phyloP scores from a whole-genome alignment of 1,284 basidiomycete genomes.

The Leccinum huronense region DNA sequence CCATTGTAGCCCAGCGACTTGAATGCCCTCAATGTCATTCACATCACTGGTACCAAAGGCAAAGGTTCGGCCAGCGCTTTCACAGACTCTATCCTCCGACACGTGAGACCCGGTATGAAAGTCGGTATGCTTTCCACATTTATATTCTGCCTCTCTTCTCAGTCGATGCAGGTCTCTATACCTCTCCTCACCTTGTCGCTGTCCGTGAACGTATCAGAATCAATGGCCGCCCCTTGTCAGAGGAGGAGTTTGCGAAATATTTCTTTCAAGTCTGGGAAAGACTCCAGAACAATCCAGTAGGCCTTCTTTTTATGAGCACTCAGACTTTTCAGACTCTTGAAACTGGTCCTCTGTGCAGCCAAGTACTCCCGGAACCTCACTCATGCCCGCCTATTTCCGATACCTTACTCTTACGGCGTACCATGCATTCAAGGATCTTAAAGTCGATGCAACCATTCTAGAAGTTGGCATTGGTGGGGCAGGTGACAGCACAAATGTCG shows the following conservation, averaged over 20 bases:
- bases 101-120: slow-evolving; percentile 65
- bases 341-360: slow-evolving; percentile 35
- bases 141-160: slow-evolving; percentile 5
- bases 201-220: slow-evolving; percentile 96
- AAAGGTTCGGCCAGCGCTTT: slow-evolving; percentile 99
- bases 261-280: slow-evolving; percentile 98
- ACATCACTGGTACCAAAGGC: slow-evolving; percentile 98
- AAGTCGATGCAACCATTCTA: slow-evolving; percentile 86
- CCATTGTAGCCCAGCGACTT: slow-evolving; percentile 56
- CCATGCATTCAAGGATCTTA: slow-evolving; percentile 82
- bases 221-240: slow-evolving; percentile 87
- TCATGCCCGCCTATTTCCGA: slow-evolving; percentile 92
- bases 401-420: slow-evolving; percentile 92
- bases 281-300: slow-evolving; percentile 61
- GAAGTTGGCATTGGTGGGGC: slow-evolving; percentile 97
- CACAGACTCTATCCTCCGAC: slow-evolving; percentile 71
- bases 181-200: slow-evolving; percentile 94
- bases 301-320: slow-evolving; percentile 6
- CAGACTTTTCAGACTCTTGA: slow-evolving; percentile 1
- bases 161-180: slow-evolving; percentile 76
- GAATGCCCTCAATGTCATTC: slow-evolving; percentile 89
- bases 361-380: slow-evolving; percentile 55
- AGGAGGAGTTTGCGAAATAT: slow-evolving; percentile 84
- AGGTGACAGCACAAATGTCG: slow-evolving; percentile 96
- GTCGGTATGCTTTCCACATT: slow-evolving; percentile 49